Conservation (phyloP, 345 rosid genomes). For the Clarkia xantiana region DNA sequence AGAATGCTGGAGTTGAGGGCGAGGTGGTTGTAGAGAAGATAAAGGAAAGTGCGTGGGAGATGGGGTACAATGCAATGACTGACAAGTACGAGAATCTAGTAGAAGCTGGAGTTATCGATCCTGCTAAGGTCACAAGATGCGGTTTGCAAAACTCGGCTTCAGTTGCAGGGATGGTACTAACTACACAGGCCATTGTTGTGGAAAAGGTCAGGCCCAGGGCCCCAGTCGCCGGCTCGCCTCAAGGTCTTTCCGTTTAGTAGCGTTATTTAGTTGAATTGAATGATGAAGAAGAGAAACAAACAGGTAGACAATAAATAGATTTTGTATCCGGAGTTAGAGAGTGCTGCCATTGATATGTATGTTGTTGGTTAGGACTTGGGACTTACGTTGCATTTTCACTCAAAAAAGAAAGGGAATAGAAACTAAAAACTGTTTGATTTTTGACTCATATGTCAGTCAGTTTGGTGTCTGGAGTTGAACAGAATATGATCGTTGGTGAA, state of each 20-base stretch:
- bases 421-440: no score
- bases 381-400: no score
- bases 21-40: slow-evolving; percentile 91
- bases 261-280: neutral
- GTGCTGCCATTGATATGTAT: no score
- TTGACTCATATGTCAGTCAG: no score
- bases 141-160: slow-evolving; percentile 90
- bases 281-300: no score
- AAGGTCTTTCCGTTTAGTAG: slow-evolving; percentile 48
- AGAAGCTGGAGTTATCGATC: slow-evolving; percentile 89
- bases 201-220: slow-evolving; percentile 73
- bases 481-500: no score
- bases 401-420: no score
- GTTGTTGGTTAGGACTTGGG: no score
- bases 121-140: slow-evolving; percentile 88
- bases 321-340: no score
- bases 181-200: slow-evolving; percentile 94
- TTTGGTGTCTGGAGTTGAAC: no score
- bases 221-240: slow-evolving; percentile 35
- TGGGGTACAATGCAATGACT: slow-evolving; percentile 90
- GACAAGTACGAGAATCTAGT: slow-evolving; percentile 76
- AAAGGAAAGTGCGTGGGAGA: slow-evolving; percentile 65
- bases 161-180: slow-evolving; percentile 92
- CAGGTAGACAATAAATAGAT: no score
- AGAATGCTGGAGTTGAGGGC: slow-evolving; percentile 91